A percentile compares a stretch with the other conserved stretches of the same genome.
These are phyloP conservation scores for Chlorella sp. DNA, from an alignment of 139 green algal genomes.

Conservation along the genomic window DNA sequence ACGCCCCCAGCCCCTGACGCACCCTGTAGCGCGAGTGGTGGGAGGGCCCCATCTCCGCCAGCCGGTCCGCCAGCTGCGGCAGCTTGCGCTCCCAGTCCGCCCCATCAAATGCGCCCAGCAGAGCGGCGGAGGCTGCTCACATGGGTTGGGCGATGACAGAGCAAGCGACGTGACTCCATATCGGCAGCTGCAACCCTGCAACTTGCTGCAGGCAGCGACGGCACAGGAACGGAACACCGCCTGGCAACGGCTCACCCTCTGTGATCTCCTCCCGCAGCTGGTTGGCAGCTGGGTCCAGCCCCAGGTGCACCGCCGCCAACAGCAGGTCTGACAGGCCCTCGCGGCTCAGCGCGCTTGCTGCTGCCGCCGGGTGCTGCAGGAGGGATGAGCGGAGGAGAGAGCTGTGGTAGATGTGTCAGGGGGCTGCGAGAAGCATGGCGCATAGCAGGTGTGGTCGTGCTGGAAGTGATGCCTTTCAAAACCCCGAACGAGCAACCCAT, in stretches of 20 bases:
- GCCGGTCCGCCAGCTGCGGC: constrained; percentile 24
- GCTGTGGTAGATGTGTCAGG: too few relatives aligned
- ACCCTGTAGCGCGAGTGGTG: constrained; percentile 4
- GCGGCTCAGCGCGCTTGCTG: neutral
- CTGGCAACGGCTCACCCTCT: too few relatives aligned
- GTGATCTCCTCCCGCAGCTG: constrained; percentile 17
- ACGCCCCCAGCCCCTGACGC: too few relatives aligned
- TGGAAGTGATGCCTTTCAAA: too few relatives aligned
- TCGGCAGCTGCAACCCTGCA: too few relatives aligned
- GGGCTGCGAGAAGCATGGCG: neutral
- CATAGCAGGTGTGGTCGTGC: too few relatives aligned
- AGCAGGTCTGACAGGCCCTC: constrained; percentile 11
- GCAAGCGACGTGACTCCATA: neutral
- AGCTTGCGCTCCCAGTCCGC: constrained; percentile 33
- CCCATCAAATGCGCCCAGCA: constrained; percentile 30
- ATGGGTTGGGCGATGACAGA: neutral
- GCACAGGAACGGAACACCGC: too few relatives aligned
- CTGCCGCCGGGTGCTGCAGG: neutral
- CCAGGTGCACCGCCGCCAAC: constrained; percentile 17
- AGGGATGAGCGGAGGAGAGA: too few relatives aligned
- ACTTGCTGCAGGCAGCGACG: too few relatives aligned
- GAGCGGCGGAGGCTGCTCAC: neutral
- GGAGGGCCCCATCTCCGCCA: constrained; percentile 15
- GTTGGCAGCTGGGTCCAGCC: constrained; percentile 16
- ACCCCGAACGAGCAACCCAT: too few relatives aligned